These are phyloP conservation scores for Ambispora gerdemannii DNA, from an alignment of 192 early-diverging fungal genomes.

Conservation along the genomic window DNA sequence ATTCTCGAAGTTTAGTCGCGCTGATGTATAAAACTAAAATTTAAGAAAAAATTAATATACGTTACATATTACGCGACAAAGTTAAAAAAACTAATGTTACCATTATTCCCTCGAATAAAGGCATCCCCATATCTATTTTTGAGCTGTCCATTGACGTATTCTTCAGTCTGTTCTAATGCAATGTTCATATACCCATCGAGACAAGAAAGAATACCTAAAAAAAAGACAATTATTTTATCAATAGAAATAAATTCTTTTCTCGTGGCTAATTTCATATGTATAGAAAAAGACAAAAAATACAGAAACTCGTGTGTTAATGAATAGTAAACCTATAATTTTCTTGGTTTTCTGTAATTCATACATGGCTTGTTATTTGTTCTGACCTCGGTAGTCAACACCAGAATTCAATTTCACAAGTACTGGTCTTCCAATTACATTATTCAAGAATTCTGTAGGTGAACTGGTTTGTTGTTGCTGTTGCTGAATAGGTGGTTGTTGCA, in stretches of 20 bases:
- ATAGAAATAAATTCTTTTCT: too few relatives aligned
- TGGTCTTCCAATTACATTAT: slow-evolving; percentile 73
- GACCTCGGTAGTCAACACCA: slow-evolving; percentile 93
- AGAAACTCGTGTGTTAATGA: too few relatives aligned
- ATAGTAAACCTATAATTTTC: too few relatives aligned
- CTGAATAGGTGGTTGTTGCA: slow-evolving; percentile 2
- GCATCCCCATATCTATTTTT: slow-evolving; percentile 93
- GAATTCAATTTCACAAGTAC: slow-evolving; percentile 95
- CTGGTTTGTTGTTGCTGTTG: slow-evolving; percentile 17
- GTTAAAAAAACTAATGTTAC: too few relatives aligned
- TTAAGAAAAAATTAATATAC: too few relatives aligned
- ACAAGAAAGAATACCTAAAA: slow-evolving; percentile 77
- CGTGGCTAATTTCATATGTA: too few relatives aligned
- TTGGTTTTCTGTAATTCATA: too few relatives aligned
- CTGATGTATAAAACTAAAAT: too few relatives aligned
- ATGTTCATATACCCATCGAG: slow-evolving; percentile 98
- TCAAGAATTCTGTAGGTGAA: slow-evolving; percentile 86
- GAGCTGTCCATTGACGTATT: slow-evolving; percentile 91
- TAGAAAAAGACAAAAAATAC: too few relatives aligned
- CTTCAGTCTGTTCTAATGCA: slow-evolving; percentile 92
- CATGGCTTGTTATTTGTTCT: too few relatives aligned
- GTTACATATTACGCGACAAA: too few relatives aligned
- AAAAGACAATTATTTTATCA: not conserved
- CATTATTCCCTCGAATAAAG: slow-evolving; percentile 98
- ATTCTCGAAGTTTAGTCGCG: too few relatives aligned